Percentiles rank a stretch among this genome's conserved stretches.
These are phyloP conservation scores for Hypoxylon rubiginosum DNA, from an alignment of 2,329 filamentous ascomycete species.

Conservation along the genomic window DNA sequence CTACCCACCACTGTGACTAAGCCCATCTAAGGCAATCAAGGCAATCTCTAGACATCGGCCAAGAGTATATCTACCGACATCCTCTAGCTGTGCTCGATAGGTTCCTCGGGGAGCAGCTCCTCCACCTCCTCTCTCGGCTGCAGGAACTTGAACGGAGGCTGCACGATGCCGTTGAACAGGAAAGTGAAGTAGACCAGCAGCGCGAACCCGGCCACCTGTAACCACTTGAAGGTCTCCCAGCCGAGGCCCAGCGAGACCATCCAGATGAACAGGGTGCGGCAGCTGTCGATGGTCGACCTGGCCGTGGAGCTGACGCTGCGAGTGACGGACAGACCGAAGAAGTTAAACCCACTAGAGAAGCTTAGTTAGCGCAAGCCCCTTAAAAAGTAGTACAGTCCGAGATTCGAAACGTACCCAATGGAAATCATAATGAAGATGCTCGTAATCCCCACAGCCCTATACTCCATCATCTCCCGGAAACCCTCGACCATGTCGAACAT, in stretches of 20 bases:
- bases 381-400: conserved; percentile 4
- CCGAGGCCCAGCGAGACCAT: conserved; percentile 91
- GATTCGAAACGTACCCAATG: conserved; percentile 78
- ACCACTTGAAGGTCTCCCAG: conserved; percentile 98
- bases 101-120: conserved; percentile 83
- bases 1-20: not conserved
- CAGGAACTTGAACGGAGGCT: conserved; percentile 81
- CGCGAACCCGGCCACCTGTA: conserved; percentile 90
- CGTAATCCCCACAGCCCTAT: conserved; percentile 78
- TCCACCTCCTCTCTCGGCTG: conserved; percentile 67
- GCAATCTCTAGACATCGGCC: not conserved
- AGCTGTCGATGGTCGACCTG: conserved; percentile 96
- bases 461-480: conserved; percentile 81
- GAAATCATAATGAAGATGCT: conserved; percentile 96
- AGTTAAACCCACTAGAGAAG: conserved; percentile 87
- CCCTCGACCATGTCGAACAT: conserved; percentile 94
- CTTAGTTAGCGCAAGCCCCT: conserved; percentile 7
- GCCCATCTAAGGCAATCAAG: not conserved
- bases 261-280: conserved; percentile 98
- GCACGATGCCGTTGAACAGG: conserved; percentile 93
- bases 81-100: conserved; percentile 75
- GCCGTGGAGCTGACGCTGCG: conserved; percentile 91
- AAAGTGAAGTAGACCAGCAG: conserved; percentile 97
- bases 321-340: conserved; percentile 96
- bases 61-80: not conserved